Base-by-base conservation (phyloP, 2,329 filamentous ascomycete species). In the Colletotrichum spinosum region DNA sequence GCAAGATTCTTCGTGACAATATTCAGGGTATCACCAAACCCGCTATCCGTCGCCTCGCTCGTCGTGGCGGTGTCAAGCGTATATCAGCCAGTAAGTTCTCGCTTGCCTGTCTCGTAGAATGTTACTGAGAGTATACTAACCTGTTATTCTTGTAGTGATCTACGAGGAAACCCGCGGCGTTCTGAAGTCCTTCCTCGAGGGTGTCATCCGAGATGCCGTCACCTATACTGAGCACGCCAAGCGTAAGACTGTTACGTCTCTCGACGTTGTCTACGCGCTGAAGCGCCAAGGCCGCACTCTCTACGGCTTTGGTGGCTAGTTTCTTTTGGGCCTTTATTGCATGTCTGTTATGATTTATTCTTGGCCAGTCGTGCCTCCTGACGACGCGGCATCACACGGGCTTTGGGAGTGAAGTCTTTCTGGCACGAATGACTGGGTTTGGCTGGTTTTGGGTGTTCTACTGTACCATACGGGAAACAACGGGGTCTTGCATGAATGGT, bases 51-150 rank as follows among this genome's bases (percentile, higher is more conserved):
- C 94, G 94, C 97, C 94, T 97, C 81, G 94, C 94, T 72, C 94
- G 94, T 85, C 94, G 94, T 96, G 94, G 94, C 83, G 94, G 94
- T 94, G 94, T 97, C 88, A 97, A 97, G 93, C 94, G 94, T 97
- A 97, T 97, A 78, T 97, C 94, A 77, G 94, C 94, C 80, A 97
- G 90, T 92, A 88, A 80, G 87, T 50, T 41, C 2, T n/a, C 6
- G 8, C 13, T 8, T 10, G 9, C 10, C 13, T 57, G 10, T 3
- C 7, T 3, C 11, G 15, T 6, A 8, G 2, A 7, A 2, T 6
- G 2, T 3, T n/a, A 33, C 48, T 7, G 25, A 13, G 44, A 12
- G 33, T 67, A 74, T 74, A 69, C 70, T 33, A 25, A 15, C 44
- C 8, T 33, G 44, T 5, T 0, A 11, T 60, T 33, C 17, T 42